Percentiles rank a stretch among this genome's conserved stretches.
phyloP scores from a whole-genome alignment of 2,329 filamentous ascomycete species.

The Acrodontium crateriforme region DNA sequence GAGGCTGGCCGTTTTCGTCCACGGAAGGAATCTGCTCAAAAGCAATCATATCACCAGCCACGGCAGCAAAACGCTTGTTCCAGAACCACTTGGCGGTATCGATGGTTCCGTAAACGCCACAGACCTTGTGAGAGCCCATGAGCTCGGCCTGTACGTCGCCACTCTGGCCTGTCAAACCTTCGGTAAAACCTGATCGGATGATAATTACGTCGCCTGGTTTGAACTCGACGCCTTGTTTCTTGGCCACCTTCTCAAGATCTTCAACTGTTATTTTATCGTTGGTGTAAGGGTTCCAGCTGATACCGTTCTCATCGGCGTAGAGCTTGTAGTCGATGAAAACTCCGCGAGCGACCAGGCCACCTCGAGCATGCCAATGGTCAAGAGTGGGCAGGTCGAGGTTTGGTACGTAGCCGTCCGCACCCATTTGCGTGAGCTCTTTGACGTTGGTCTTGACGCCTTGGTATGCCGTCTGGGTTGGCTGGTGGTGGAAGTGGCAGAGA shows the following conservation, averaged over 20 bases:
- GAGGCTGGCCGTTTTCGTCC: slow-evolving; percentile 12
- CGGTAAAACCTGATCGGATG: slow-evolving; percentile 39
- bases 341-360: slow-evolving; percentile 41
- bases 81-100: slow-evolving; percentile 43
- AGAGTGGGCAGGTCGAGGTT: slow-evolving; percentile 20
- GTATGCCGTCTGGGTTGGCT: slow-evolving; percentile 32
- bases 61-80: slow-evolving; percentile 42
- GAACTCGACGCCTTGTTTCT: slow-evolving; percentile 30
- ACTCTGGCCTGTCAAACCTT: slow-evolving; percentile 28
- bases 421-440: slow-evolving; percentile 14
- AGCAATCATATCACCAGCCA: slow-evolving; percentile 42
- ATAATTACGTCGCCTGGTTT: slow-evolving; percentile 43
- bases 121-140: slow-evolving; percentile 25
- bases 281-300: slow-evolving; percentile 43
- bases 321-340: slow-evolving; percentile 43
- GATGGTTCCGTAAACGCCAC: slow-evolving; percentile 33
- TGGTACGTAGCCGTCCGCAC: no score
- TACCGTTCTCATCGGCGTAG: slow-evolving; percentile 44
- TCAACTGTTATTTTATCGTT: slow-evolving; percentile 29
- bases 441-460: slow-evolving; percentile 31
- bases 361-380: slow-evolving; percentile 36
- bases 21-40: slow-evolving; percentile 32
- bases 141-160: slow-evolving; percentile 25
- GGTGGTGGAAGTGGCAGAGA: slow-evolving; percentile 28
- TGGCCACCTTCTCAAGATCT: slow-evolving; percentile 31